Percentiles rank a stretch among this genome's conserved stretches.
These are phyloP conservation scores for Trametes versicolor DNA, from an alignment of 1,284 basidiomycete species.

Conservation along the genomic window DNA sequence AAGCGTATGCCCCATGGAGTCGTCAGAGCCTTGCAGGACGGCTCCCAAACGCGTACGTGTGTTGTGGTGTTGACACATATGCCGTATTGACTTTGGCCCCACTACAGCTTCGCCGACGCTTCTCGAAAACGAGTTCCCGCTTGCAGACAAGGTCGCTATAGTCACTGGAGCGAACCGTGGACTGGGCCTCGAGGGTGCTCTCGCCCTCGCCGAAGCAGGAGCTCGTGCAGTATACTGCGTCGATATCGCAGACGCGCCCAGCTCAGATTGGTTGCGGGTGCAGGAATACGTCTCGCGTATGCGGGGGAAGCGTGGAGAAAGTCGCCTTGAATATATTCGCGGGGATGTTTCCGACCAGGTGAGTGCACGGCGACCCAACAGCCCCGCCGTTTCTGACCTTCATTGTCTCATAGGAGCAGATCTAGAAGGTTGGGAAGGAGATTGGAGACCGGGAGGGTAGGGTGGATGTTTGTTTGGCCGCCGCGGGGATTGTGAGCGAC, in stretches of 20 bases:
- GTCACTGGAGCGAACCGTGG: slow-evolving; percentile 85
- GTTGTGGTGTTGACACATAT: neutral
- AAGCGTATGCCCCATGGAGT: slow-evolving; percentile 6
- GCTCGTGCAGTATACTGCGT: slow-evolving; percentile 80
- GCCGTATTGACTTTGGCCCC: neutral
- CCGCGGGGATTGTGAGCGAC: slow-evolving; percentile 65
- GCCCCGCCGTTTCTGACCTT: neutral
- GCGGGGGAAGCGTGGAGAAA: slow-evolving; percentile 41
- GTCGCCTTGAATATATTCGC: slow-evolving; percentile 70
- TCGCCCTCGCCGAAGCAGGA: slow-evolving; percentile 80
- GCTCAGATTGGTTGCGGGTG: slow-evolving; percentile 71
- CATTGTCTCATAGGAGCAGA: slow-evolving; percentile 35
- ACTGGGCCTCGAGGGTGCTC: slow-evolving; percentile 84
- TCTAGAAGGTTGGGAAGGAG: slow-evolving; percentile 65
- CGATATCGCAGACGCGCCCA: slow-evolving; percentile 73
- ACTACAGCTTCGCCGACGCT: slow-evolving; percentile 33
- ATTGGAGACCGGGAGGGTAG: slow-evolving; percentile 73
- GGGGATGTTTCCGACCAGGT: slow-evolving; percentile 71
- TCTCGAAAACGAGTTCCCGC: slow-evolving; percentile 78
- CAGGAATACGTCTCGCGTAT: slow-evolving; percentile 60
- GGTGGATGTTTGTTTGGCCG: slow-evolving; percentile 80
- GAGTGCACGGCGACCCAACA: neutral
- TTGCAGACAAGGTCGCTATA: slow-evolving; percentile 76
- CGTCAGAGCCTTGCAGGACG: slow-evolving; percentile 9
- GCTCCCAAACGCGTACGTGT: slow-evolving; percentile 2